Evolutionary conservation across 306 rosid genomes (phyloP).

Genomic region (Rosa multiflora): DNA sequence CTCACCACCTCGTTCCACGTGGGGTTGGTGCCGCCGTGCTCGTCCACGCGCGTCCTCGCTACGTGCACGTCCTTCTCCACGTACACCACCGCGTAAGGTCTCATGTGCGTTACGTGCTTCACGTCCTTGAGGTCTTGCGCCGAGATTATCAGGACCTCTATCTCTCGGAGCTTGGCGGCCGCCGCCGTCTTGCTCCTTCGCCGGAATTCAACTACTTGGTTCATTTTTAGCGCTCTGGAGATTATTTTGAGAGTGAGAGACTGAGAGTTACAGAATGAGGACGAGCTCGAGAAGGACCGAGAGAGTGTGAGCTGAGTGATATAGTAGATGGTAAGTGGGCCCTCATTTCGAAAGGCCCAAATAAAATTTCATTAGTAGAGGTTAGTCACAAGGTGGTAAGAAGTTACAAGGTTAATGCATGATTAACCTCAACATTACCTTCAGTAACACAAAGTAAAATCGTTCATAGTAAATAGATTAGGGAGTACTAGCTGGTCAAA

Average conservation of each 20-base stretch:
- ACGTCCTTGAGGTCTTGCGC: constrained; percentile 28
- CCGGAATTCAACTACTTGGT: background rate
- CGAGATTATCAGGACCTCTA: constrained; percentile 33
- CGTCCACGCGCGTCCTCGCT: constrained; percentile 27
- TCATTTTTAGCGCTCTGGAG: background rate
- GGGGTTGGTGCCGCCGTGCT: constrained; percentile 21
- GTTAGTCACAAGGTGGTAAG: no score
- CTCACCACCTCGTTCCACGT: constrained; percentile 28
- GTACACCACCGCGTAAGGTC: constrained; percentile 25
- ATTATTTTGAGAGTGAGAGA: background rate
- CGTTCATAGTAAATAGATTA: no score
- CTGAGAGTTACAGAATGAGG: background rate
- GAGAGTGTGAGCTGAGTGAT: background rate
- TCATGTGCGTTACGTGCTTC: constrained; percentile 32
- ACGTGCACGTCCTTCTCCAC: constrained; percentile 19
- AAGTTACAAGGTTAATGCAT: no score
- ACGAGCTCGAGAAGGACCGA: background rate
- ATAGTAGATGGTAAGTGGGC: background rate
- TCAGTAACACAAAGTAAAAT: no score
- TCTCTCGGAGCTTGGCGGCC: constrained; percentile 16
- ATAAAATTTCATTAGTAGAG: background rate
- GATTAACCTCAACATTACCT: no score
- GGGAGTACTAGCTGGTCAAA: no score
- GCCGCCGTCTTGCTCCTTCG: background rate
- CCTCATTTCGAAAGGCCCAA: background rate